Conservation (phyloP, 805 yeast species). For the Vanderwaltozyma polyspora region DNA sequence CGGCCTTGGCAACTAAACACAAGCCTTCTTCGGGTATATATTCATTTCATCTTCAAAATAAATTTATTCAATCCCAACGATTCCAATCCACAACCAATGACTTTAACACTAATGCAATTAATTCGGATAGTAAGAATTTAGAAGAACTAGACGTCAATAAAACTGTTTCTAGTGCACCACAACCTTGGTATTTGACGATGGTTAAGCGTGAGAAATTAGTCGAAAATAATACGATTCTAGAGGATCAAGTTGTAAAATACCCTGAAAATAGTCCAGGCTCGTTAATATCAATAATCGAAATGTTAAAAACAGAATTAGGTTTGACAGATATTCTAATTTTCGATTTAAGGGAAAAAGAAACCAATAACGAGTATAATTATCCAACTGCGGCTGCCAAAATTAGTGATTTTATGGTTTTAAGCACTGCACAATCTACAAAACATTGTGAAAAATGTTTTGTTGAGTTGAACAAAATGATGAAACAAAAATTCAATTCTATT, state of each 20-base stretch:
- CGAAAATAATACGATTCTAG: conserved; percentile 26
- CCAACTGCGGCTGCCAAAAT: conserved; percentile 28
- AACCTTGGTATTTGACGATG: conserved; percentile 54
- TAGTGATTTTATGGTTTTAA: conserved; percentile 46
- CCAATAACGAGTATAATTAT: conserved; percentile 15
- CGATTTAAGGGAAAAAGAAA: conserved; percentile 42
- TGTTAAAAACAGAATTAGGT: conserved; percentile 52
- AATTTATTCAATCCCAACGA: no score
- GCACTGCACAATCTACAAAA: conserved; percentile 65
- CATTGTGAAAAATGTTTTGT: conserved; percentile 65
- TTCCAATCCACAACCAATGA: no score
- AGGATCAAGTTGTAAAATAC: conserved; percentile 39
- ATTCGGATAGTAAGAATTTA: no score
- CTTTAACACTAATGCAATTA: no score
- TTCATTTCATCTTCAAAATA: no score
- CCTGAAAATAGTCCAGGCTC: conserved; percentile 51
- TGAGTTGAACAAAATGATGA: conserved; percentile 47
- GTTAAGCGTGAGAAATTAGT: conserved; percentile 26
- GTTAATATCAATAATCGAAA: conserved; percentile 26
- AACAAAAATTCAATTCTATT: conserved; percentile 34
- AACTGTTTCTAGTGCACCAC: no score
- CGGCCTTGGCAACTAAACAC: no score
- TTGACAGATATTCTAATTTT: conserved; percentile 49
- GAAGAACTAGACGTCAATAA: no score
- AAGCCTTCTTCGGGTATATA: no score